A percentile compares a stretch with the other conserved stretches of the same genome.
Evolutionary conservation across 2,329 filamentous ascomycete genomes (phyloP).

Genomic region (Microsporum canis): DNA sequence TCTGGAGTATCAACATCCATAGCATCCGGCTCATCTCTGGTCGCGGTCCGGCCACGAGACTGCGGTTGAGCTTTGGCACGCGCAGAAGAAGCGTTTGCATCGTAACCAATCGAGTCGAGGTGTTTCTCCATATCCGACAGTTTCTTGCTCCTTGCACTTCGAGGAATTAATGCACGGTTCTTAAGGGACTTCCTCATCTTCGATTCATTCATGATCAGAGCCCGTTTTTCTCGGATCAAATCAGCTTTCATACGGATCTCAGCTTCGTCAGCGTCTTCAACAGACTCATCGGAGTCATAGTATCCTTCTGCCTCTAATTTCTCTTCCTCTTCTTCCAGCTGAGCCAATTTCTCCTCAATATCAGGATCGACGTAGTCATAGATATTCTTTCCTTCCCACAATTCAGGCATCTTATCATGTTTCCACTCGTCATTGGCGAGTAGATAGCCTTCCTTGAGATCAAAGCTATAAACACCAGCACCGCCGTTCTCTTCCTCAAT

Average conservation of each 20-base stretch:
- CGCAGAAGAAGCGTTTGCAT: constrained; percentile 60
- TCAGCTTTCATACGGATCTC: constrained; percentile 87
- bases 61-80: constrained; percentile 41
- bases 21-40: constrained; percentile 50
- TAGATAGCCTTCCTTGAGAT: constrained; percentile 78
- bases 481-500: constrained; percentile 86
- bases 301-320: constrained; percentile 81
- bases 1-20: constrained; percentile 34
- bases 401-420: constrained; percentile 86
- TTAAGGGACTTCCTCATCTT: constrained; percentile 94
- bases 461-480: constrained; percentile 89
- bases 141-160: constrained; percentile 67
- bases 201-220: constrained; percentile 83
- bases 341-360: constrained; percentile 83
- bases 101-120: constrained; percentile 74
- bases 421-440: constrained; percentile 89
- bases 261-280: constrained; percentile 80
- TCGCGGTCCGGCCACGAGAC: constrained; percentile 61
- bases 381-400: constrained; percentile 92
- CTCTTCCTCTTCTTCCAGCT: constrained; percentile 91
- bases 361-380: constrained; percentile 96
- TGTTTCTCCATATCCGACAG: constrained; percentile 78
- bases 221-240: constrained; percentile 87
- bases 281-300: constrained; percentile 74
- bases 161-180: constrained; percentile 88